A percentile compares a stretch with the other conserved stretches of the same genome.
These are phyloP conservation scores for Mimosa bimucronata DNA, from an alignment of 306 rosid species.

Conservation along the genomic window DNA sequence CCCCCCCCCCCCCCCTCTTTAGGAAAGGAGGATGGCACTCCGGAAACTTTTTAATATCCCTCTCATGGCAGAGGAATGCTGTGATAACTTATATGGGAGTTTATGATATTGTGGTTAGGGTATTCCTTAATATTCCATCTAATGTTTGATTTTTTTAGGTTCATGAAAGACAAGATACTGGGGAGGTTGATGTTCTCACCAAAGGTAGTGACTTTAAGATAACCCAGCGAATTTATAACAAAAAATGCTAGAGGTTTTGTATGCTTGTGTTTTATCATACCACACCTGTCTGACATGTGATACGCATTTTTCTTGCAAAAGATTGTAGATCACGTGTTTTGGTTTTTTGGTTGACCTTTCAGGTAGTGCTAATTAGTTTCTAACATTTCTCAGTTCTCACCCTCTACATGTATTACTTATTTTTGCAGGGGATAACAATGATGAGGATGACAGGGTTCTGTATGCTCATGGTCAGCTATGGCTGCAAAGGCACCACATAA, in stretches of 20 bases:
- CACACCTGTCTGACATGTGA: background rate
- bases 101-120: background rate
- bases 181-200: slow-evolving; percentile 72
- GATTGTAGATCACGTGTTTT: slow-evolving; percentile 10
- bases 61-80: background rate
- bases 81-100: background rate
- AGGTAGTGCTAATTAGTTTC: slow-evolving; percentile 10
- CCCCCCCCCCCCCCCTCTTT: too few species aligned
- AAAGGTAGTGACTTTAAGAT: slow-evolving; percentile 56
- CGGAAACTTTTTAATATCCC: background rate
- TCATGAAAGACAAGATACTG: slow-evolving; percentile 64
- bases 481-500: slow-evolving; percentile 75
- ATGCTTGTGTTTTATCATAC: slow-evolving; percentile 19
- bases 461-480: slow-evolving; percentile 77
- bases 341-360: slow-evolving; percentile 8
- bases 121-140: background rate
- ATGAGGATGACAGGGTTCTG: slow-evolving; percentile 71
- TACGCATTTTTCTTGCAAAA: background rate
- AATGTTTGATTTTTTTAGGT: slow-evolving; percentile 49
- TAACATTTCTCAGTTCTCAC: background rate
- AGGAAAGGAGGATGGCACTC: background rate
- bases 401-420: background rate
- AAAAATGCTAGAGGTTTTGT: background rate
- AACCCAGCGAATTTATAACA: background rate
- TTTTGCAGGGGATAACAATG: slow-evolving; percentile 71